phyloP scores from a whole-genome alignment of 2,329 filamentous ascomycete species.

The Colletotrichum nymphaeae region DNA sequence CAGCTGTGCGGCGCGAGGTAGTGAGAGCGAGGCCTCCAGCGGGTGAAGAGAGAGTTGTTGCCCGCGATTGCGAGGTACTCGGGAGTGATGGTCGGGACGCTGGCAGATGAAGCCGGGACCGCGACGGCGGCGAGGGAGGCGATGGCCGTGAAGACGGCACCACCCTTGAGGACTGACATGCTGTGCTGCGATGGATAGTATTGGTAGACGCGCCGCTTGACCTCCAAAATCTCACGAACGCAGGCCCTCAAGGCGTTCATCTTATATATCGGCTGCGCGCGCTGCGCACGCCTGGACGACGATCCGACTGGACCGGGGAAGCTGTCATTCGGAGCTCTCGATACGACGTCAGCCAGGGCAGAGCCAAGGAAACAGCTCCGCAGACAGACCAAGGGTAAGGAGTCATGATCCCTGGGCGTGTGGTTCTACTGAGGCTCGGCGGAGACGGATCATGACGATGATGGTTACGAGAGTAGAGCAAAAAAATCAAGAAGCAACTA shows the following conservation, averaged over 20 bases:
- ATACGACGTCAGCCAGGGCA: conserved; percentile 31
- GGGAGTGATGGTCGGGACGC: conserved; percentile 24
- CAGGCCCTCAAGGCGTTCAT: conserved; percentile 14
- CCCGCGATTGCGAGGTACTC: conserved; percentile 29
- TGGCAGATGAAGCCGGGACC: conserved; percentile 12
- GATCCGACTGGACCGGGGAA: neutral
- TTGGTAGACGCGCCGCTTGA: conserved; percentile 21
- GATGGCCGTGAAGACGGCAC: conserved; percentile 34
- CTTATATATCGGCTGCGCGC: conserved; percentile 15
- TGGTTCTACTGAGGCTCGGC: conserved; percentile 13
- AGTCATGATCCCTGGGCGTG: conserved; percentile 28
- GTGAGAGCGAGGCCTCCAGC: conserved; percentile 48
- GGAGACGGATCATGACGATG: conserved; percentile 14
- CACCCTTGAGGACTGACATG: conserved; percentile 33
- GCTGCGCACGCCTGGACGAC: neutral
- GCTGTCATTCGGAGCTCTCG: conserved; percentile 7
- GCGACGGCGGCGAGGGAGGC: conserved; percentile 31
- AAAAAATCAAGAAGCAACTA: neutral
- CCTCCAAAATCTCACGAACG: neutral
- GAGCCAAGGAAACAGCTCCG: conserved; percentile 23
- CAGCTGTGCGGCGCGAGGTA: conserved; percentile 64
- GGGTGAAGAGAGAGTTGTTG: conserved; percentile 36
- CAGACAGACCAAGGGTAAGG: conserved; percentile 12
- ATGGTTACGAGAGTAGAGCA: neutral
- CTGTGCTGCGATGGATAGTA: neutral